A percentile compares a stretch with the other conserved stretches of the same genome.
Evolutionary conservation across 192 early-diverging fungal genomes (phyloP).

Genomic region (Funneliformis geosporum): DNA sequence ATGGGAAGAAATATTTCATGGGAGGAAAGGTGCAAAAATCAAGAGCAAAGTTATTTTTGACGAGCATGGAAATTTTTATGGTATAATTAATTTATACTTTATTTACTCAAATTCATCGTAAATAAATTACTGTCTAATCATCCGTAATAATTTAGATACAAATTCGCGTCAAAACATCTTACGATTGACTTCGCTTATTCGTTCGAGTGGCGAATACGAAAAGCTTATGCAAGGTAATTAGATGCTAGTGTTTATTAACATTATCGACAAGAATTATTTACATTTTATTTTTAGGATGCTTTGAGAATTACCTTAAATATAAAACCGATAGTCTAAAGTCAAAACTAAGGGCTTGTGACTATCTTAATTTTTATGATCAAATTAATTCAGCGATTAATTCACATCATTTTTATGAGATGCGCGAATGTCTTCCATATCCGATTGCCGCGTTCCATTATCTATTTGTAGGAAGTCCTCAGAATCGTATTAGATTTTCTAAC

Average conservation of each 20-base stretch:
- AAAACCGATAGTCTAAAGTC: constrained; percentile 75
- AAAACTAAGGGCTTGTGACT: constrained; percentile 71
- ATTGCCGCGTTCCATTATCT: constrained; percentile 76
- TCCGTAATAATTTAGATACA: constrained; percentile 26
- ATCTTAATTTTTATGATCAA: constrained; percentile 82
- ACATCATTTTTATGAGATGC: constrained; percentile 57
- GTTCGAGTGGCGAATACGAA: constrained; percentile 80
- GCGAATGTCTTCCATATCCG: constrained; percentile 69
- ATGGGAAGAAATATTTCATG: constrained; percentile 81
- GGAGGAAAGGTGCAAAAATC: constrained; percentile 33
- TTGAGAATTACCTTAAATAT: constrained; percentile 86
- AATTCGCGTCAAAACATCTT: constrained; percentile 52
- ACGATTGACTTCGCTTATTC: constrained; percentile 51
- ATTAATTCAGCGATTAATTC: constrained; percentile 53
- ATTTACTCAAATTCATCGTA: no score
- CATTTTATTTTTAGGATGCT: constrained; percentile 63
- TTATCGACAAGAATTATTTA: neutral
- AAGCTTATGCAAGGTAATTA: constrained; percentile 77
- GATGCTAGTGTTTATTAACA: neutral
- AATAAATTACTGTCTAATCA: no score
- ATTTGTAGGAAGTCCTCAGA: constrained; percentile 68
- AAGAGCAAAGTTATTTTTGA: no score
- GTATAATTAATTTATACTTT: no score
- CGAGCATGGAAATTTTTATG: no score
- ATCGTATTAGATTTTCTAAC: constrained; percentile 73